These are phyloP conservation scores for Tetragonia tetragonoides DNA, from an alignment of 148 eudicot species.

Conservation along the genomic window DNA sequence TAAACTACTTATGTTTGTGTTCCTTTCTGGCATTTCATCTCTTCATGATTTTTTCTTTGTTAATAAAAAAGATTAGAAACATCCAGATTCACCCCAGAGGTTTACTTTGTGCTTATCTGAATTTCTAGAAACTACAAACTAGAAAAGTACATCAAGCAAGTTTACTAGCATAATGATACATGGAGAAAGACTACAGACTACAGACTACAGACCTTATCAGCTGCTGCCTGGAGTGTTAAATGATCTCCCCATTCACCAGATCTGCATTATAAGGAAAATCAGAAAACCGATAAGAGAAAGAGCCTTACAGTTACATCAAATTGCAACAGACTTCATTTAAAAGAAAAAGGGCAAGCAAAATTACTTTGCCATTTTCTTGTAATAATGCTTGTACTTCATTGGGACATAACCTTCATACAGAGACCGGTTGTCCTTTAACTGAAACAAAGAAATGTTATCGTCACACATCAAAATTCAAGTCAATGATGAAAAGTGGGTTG, in stretches of 20 bases:
- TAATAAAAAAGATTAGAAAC: background rate
- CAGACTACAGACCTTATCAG: slow-evolving; percentile 90
- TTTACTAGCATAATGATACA: slow-evolving; percentile 3
- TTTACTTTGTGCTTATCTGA: background rate
- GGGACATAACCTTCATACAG: slow-evolving; percentile 85
- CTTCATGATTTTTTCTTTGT: background rate
- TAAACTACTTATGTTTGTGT: no score
- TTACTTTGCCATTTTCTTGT: slow-evolving; percentile 93
- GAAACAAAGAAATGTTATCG: slow-evolving; percentile 28
- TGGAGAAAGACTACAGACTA: slow-evolving; percentile 17
- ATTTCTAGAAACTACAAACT: slow-evolving; percentile 8
- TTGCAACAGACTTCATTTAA: slow-evolving; percentile 8
- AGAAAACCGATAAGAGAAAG: background rate
- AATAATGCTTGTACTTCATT: slow-evolving; percentile 84
- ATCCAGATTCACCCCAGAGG: no score
- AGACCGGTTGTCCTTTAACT: slow-evolving; percentile 64
- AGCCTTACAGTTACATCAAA: background rate
- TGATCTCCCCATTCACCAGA: slow-evolving; percentile 96
- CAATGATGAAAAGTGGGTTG: background rate
- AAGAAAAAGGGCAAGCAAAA: slow-evolving; percentile 12
- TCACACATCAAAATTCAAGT: slow-evolving; percentile 15
- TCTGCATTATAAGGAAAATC: slow-evolving; percentile 35
- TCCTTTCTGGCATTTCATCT: background rate
- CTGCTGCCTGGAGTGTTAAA: slow-evolving; percentile 90
- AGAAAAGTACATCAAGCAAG: slow-evolving; percentile 9